Percentiles rank a stretch among this genome's conserved stretches.
These are phyloP conservation scores for Termitomyces sp. DNA, from an alignment of 768 basidiomycete species.

Conservation along the genomic window DNA sequence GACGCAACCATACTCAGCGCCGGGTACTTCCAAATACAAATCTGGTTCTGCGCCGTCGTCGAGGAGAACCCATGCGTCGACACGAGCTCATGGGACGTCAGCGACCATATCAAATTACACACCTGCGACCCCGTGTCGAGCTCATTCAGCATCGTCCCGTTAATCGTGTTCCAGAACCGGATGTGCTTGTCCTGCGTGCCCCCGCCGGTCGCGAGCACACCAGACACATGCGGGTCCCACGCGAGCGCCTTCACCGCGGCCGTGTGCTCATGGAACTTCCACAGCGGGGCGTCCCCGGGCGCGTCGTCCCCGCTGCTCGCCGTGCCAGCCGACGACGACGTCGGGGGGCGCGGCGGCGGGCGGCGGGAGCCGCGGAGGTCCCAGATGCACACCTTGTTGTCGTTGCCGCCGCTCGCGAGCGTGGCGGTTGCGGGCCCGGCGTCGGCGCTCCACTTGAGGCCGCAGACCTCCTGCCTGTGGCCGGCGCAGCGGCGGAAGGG, in stretches of 20 bases:
- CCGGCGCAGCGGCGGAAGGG: conserved; percentile 72
- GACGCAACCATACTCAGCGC: conserved; percentile 92
- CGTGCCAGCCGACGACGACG: too few relatives aligned
- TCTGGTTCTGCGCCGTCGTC: conserved; percentile 92
- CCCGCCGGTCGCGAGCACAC: conserved; percentile 89
- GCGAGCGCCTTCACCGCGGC: conserved; percentile 98
- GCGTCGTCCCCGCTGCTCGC: conserved; percentile 17
- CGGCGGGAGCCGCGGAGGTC: conserved; percentile 57
- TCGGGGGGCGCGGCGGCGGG: neutral
- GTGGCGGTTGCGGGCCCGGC: conserved; percentile 36
- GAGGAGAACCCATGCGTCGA: conserved; percentile 97
- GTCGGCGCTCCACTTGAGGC: conserved; percentile 75
- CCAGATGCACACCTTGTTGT: conserved; percentile 99
- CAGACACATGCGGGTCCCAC: conserved; percentile 94
- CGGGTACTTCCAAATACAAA: conserved; percentile 94
- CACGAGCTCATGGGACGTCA: conserved; percentile 94
- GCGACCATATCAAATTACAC: conserved; percentile 95
- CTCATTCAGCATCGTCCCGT: conserved; percentile 79
- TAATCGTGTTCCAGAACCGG: conserved; percentile 92
- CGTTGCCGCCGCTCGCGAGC: conserved; percentile 94
- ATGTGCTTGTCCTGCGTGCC: conserved; percentile 99
- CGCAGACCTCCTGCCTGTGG: conserved; percentile 93
- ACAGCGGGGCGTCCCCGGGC: conserved; percentile 62
- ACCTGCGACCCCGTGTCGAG: conserved; percentile 97
- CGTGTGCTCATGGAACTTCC: conserved; percentile 94